Base-by-base conservation (phyloP, 768 basidiomycete species). In the Gymnopilus dilepis region DNA sequence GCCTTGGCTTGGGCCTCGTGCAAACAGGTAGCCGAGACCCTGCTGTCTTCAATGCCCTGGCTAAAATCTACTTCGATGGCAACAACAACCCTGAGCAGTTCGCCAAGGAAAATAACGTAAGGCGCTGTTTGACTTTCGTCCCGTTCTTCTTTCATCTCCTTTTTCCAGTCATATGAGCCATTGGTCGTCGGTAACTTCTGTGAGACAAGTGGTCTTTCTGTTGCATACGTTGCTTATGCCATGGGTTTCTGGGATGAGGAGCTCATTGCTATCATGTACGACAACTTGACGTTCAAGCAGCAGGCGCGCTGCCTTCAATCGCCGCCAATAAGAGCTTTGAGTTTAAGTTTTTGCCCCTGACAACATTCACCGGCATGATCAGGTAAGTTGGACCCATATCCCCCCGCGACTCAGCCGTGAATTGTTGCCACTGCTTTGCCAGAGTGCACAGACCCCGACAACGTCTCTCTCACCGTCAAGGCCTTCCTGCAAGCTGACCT, bases 231-330 rank as follows among this genome's bases (percentile, higher is more conserved):
- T 68, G 97, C 97, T 0, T 99, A 99, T 72, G 97, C 97, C 37
- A 99, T 99, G 74, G 97, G 97, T 59, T 91, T 98, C 76, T 99
- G 97, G 72, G 97, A 99, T 66, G 95, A 99, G 5, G 97, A 99
- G 76, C 85, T 99, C 61, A 96, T 99, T 71, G 75, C 86, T 22
- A 97, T 99, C 74, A 99, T 97, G 50, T 99, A 99, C 72, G 96
- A 97, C 66, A 99, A 99, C 80, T 90, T 95, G 11, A 99, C 99
- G 97, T 99, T 96, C 86, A 99, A 99, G 78, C 96, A 99, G 70
- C 97, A 99, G 76, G 94, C 97, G 54, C 90, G 97, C 30, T 99
- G 99, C 77, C 87, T 99, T 98, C 72, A 97, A 96, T 77, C 90
- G 97, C 67, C 93, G 97, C 63, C 89, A 94, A 63, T 87, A 91